Conservation (phyloP, 1,139 yeast genomes). For the Chernovozyma sophiae-reginae region DNA sequence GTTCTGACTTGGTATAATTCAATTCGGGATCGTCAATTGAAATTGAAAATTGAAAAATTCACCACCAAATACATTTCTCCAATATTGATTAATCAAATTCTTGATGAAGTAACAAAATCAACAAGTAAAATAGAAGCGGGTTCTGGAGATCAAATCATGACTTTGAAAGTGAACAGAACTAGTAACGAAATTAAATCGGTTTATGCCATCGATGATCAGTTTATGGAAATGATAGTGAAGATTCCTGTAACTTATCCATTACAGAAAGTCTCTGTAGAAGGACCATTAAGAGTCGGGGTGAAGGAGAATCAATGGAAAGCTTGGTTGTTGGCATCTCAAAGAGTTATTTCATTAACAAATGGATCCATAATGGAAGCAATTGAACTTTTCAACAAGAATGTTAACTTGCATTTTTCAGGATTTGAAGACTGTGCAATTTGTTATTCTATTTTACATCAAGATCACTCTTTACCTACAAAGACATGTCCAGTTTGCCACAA, state of each 20-base stretch:
- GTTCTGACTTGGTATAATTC: conserved; percentile 71
- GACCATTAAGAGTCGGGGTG: conserved; percentile 80
- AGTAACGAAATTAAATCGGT: conserved; percentile 69
- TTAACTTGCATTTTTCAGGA: conserved; percentile 79
- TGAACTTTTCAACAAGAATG: conserved; percentile 76
- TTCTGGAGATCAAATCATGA: conserved; percentile 48
- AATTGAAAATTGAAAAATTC: conserved; percentile 57
- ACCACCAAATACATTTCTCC: conserved; percentile 64
- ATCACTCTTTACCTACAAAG: conserved; percentile 85
- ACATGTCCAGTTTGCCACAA: conserved; percentile 86
- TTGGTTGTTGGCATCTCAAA: conserved; percentile 88
- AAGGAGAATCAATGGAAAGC: conserved; percentile 93
- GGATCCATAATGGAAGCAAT: conserved; percentile 83
- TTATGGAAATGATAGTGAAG: conserved; percentile 71
- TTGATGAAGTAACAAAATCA: conserved; percentile 46
- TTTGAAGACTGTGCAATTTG: conserved; percentile 97
- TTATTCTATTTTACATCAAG: conserved; percentile 85
- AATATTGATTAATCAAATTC: conserved; percentile 52
- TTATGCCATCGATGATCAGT: conserved; percentile 83
- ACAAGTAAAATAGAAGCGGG: conserved; percentile 31
- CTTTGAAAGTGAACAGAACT: conserved; percentile 55
- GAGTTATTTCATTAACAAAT: conserved; percentile 66
- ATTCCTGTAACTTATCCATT: conserved; percentile 76
- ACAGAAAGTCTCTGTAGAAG: conserved; percentile 67
- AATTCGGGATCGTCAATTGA: conserved; percentile 54